Conservation (phyloP, 805 yeast species). For the Candida montana region DNA sequence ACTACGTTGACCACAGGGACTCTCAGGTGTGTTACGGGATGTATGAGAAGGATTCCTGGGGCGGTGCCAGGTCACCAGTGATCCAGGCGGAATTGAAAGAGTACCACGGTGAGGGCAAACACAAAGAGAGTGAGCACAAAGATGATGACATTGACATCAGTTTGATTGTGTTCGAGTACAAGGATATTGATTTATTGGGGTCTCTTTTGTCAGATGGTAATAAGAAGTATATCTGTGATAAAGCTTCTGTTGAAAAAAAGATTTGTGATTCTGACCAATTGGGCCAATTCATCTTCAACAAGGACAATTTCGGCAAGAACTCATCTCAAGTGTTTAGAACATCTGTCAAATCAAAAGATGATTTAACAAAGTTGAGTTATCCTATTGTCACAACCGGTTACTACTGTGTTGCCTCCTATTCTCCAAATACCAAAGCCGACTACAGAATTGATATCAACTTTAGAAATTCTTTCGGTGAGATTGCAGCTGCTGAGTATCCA, state of each 20-base stretch:
- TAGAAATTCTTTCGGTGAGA: constrained; percentile 87
- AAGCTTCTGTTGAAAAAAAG: constrained; percentile 48
- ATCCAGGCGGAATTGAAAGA: constrained; percentile 43
- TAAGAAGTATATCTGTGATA: constrained; percentile 69
- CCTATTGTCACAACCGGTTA: constrained; percentile 74
- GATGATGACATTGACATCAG: constrained; percentile 44
- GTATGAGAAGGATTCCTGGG: constrained; percentile 83
- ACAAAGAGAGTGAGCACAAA: constrained; percentile 20
- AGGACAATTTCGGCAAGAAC: constrained; percentile 35
- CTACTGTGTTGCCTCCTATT: constrained; percentile 79
- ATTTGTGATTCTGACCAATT: constrained; percentile 50
- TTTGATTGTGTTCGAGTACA: constrained; percentile 77
- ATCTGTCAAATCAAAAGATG: constrained; percentile 51
- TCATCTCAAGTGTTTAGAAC: constrained; percentile 54
- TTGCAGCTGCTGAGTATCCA: constrained; percentile 88
- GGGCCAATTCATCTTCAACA: constrained; percentile 58
- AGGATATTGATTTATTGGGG: constrained; percentile 71
- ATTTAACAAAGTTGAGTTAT: constrained; percentile 57
- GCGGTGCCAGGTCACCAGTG: constrained; percentile 66
- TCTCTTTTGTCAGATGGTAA: constrained; percentile 37
- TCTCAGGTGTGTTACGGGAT: constrained; percentile 84
- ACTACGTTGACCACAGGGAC: constrained; percentile 41
- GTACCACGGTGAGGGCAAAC: constrained; percentile 10
- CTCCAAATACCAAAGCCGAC: constrained; percentile 28
- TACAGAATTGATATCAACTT: constrained; percentile 71